Conservation (phyloP, 176 grass and related monocot genomes). For the Zoysia pacifica region DNA sequence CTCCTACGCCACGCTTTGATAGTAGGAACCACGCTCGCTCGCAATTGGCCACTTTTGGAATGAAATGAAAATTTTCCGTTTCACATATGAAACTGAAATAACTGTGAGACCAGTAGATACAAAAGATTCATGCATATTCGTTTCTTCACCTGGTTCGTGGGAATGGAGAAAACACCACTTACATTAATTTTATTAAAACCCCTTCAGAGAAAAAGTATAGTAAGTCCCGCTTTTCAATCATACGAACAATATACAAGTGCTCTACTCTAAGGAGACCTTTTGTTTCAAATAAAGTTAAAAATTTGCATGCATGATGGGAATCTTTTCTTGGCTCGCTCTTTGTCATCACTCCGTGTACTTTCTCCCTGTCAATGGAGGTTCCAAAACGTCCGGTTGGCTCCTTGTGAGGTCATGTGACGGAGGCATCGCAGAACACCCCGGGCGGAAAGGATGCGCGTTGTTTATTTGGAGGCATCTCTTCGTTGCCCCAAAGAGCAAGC, state of each 20-base stretch:
- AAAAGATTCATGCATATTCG: conserved; percentile 22
- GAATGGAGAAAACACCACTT: neutral
- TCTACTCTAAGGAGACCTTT: too few relatives aligned
- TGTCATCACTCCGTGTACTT: conserved; percentile 35
- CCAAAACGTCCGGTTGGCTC: conserved; percentile 24
- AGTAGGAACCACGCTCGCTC: neutral
- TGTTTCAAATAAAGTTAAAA: too few relatives aligned
- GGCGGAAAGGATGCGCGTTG: neutral
- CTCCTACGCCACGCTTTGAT: neutral
- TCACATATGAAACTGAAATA: too few relatives aligned
- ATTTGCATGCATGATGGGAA: conserved; percentile 6
- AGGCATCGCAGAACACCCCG: neutral
- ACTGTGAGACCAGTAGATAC: neutral
- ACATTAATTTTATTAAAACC: too few relatives aligned
- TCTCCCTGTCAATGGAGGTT: conserved; percentile 14
- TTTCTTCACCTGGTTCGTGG: neutral
- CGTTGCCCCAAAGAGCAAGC: conserved; percentile 46
- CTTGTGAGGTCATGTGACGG: conserved; percentile 44
- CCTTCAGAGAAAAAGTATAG: neutral
- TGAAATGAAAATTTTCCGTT: too few relatives aligned
- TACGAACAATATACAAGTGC: neutral
- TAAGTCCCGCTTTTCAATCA: neutral
- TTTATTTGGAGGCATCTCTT: conserved; percentile 44
- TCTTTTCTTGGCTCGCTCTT: conserved; percentile 5
- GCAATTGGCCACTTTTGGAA: neutral